Evolutionary conservation across 495 filamentous ascomycete genomes (phyloP).

Genomic region (Xylaria intraflava): DNA sequence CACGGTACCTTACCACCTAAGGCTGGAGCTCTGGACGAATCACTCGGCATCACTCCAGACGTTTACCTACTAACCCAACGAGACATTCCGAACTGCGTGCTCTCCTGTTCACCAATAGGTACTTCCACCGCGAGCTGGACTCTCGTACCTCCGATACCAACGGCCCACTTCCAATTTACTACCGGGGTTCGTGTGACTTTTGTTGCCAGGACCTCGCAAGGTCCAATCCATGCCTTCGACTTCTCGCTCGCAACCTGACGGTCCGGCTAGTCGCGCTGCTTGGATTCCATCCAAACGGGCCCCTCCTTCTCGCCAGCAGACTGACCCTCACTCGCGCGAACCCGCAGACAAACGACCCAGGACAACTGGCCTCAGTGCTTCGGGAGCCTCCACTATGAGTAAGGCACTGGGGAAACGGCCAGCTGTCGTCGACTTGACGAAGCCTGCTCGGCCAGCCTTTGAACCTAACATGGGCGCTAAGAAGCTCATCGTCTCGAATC

Average conservation of each 20-base stretch:
- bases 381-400: constrained; percentile 7
- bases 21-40: too few relatives aligned
- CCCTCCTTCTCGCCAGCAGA: constrained; percentile 11
- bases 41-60: not conserved
- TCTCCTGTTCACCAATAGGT: not conserved
- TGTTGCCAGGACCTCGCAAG: constrained; percentile 25
- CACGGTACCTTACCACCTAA: not conserved
- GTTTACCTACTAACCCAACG: not conserved
- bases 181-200: constrained; percentile 22
- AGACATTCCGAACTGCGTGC: not conserved
- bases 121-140: not conserved
- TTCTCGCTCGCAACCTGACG: constrained; percentile 17
- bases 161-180: not conserved
- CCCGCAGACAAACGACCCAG: constrained; percentile 13
- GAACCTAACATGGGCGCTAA: constrained; percentile 60
- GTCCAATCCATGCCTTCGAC: constrained; percentile 27
- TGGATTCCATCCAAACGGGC: constrained; percentile 22
- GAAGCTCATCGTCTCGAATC: constrained; percentile 82
- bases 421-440: constrained; percentile 17
- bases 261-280: constrained; percentile 17
- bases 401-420: constrained; percentile 11
- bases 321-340: not conserved
- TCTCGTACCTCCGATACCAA: not conserved
- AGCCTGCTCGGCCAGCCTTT: constrained; percentile 28
- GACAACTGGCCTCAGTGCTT: not conserved